Percentiles rank a stretch among this genome's conserved stretches.
phyloP scores from a whole-genome alignment of 768 basidiomycete genomes.

The Phanerochaete carnosa region DNA sequence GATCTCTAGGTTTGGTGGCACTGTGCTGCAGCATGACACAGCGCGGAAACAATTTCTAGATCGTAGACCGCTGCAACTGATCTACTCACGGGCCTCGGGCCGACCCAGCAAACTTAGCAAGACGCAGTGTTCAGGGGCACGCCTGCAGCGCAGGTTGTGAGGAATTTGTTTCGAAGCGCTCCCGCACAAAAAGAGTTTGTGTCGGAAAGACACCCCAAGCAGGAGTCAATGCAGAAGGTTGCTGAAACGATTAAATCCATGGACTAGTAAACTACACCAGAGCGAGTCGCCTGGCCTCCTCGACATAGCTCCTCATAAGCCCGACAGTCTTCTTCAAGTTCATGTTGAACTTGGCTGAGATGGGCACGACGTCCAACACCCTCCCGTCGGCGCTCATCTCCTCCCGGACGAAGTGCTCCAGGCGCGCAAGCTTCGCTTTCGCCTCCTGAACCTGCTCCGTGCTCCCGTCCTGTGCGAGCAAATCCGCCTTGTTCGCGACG shows the following conservation, averaged over 20 bases:
- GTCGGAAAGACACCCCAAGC: no score
- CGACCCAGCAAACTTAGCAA: background rate
- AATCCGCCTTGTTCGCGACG: constrained; percentile 93
- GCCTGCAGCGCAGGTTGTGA: no score
- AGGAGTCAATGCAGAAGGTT: no score
- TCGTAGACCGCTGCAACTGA: no score
- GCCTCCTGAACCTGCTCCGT: constrained; percentile 49
- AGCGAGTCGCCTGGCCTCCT: constrained; percentile 35
- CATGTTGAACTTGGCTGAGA: constrained; percentile 83
- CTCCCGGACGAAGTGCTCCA: constrained; percentile 54
- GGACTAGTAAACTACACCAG: background rate
- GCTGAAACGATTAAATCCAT: no score
- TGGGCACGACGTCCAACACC: constrained; percentile 67
- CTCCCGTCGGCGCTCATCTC: constrained; percentile 38
- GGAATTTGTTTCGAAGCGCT: no score
- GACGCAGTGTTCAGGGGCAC: background rate
- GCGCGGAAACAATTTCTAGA: no score
- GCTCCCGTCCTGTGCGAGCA: constrained; percentile 53
- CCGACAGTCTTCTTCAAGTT: constrained; percentile 71
- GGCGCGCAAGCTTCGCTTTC: constrained; percentile 47
- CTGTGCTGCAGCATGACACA: no score
- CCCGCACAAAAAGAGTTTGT: no score
- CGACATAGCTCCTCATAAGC: constrained; percentile 66
- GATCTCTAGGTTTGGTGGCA: no score
- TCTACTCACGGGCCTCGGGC: background rate